Evolutionary conservation across 371 early-diverging fungal species (phyloP).

Genomic region (Conidiobolus incongruus): DNA sequence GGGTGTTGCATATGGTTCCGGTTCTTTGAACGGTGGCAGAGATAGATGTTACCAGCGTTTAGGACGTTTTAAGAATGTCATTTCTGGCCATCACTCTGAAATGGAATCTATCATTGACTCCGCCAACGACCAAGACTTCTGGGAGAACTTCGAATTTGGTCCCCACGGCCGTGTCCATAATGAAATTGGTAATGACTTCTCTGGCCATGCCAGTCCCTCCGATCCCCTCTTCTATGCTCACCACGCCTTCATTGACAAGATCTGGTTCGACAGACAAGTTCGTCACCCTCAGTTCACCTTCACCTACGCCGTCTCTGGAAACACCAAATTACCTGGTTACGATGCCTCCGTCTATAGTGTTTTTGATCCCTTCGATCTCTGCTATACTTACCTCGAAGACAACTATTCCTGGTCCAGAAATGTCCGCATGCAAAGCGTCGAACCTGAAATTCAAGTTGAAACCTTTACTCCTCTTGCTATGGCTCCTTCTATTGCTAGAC

Average conservation of each 20-base stretch:
- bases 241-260: constrained; percentile 25
- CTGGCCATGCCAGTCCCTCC: constrained; percentile 13
- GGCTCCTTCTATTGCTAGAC: too few relatives aligned
- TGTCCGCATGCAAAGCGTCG: too few relatives aligned
- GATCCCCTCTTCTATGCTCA: constrained; percentile 35
- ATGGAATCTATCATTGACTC: constrained; percentile 6
- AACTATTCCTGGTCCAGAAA: not conserved
- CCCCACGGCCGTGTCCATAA: constrained; percentile 23
- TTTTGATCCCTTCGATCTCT: not conserved
- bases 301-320: not conserved
- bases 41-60: too few relatives aligned
- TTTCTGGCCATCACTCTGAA: too few relatives aligned
- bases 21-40: too few relatives aligned
- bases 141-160: constrained; percentile 13
- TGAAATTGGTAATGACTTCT: constrained; percentile 19
- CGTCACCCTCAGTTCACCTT: not conserved
- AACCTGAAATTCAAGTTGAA: too few relatives aligned
- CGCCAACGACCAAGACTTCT: constrained; percentile 11
- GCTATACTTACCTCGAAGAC: not conserved
- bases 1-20: too few relatives aligned
- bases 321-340: too few relatives aligned
- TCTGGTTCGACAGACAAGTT: constrained; percentile 20
- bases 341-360: not conserved
- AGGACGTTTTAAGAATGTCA: too few relatives aligned
- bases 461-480: too few relatives aligned